Base-by-base conservation (phyloP, 305 asterid genomes). In the Solanum hybrid region DNA sequence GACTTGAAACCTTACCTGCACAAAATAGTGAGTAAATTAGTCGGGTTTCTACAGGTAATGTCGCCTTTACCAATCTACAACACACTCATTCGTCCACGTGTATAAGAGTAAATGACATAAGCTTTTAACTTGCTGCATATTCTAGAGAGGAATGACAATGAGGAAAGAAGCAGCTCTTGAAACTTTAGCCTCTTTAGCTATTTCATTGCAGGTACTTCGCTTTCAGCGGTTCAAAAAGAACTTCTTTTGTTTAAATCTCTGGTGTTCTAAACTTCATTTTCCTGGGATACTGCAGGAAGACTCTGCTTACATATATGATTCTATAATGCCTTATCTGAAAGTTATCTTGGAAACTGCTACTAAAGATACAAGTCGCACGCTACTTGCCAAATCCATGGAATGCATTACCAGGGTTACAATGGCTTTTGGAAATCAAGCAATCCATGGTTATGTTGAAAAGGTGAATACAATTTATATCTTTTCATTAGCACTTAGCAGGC, bases 231-330 rank as follows among this genome's bases (percentile, higher is more conserved):
- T 42, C 29, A 9, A 60, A 13, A 17, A 35, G 22, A 26, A 6
- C 6, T 35, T 14, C 7, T 66, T 75, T 72, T 19, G 29, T 35
- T 72, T 64, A 1, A 13, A 3, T 81, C 64, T 38, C 60, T 29
- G 38, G 42, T 88, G 36, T 15, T 88, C 7, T 64, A 64, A 64
- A 66, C 71, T 64, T 64, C 72, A 64, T 64, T 64, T 22, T 64
- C 42, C 27, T 32, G n/a, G 85, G 81, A 87, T n/a, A 88, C 86
- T 78, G 78, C 42, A 80, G 88, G 88, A 80, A n/a, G 90, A 36
- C 40, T 69, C 76, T 66, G 79, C 27, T 17, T 22, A 79, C 17
- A 34, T 45, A 27, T 88, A 79, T 88, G 87, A 66, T 64, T 45
- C 60, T 9, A 37, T 37, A 32, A 80, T 80, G 80, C 86, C 88